These are phyloP conservation scores for Saccharomycopsis hybrid DNA, from an alignment of 1,139 yeast genomes.

Conservation along the genomic window DNA sequence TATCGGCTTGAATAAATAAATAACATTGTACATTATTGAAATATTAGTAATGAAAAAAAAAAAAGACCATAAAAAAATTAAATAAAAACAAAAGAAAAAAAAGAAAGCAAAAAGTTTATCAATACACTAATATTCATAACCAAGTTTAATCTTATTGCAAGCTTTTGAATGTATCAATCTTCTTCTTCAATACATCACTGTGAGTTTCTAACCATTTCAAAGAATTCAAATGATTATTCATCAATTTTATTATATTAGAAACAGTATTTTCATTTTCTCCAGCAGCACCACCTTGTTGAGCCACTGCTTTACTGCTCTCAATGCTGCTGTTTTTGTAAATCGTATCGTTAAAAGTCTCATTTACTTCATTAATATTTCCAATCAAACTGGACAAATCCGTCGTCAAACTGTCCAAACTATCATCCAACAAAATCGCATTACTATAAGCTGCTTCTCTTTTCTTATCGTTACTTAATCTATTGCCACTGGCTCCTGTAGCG, in stretches of 20 bases:
- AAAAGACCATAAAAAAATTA: too few species aligned
- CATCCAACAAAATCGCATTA: slow-evolving; percentile 81
- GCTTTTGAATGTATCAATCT: slow-evolving; percentile 35
- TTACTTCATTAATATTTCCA: slow-evolving; percentile 79
- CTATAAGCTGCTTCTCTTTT: slow-evolving; percentile 87
- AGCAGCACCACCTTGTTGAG: slow-evolving; percentile 27
- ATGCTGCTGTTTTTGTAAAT: slow-evolving; percentile 25
- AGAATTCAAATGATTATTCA: slow-evolving; percentile 86
- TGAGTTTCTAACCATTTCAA: slow-evolving; percentile 78
- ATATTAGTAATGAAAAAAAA: too few species aligned
- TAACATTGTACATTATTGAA: too few species aligned
- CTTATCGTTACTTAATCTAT: slow-evolving; percentile 45
- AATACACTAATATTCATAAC: too few species aligned
- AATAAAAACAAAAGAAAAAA: too few species aligned
- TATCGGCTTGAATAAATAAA: too few species aligned
- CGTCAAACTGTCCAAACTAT: slow-evolving; percentile 71
- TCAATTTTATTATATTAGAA: slow-evolving; percentile 65
- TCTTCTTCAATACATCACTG: slow-evolving; percentile 62
- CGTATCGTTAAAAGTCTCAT: slow-evolving; percentile 70
- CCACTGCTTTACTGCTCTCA: slow-evolving; percentile 25
- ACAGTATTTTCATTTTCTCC: slow-evolving; percentile 38
- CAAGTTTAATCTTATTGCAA: not conserved
- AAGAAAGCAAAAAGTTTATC: too few species aligned
- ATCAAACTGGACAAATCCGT: slow-evolving; percentile 70
- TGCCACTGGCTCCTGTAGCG: slow-evolving; percentile 31